These are phyloP conservation scores for Noccaea caerulescens DNA, from an alignment of 345 rosid species.

Conservation along the genomic window DNA sequence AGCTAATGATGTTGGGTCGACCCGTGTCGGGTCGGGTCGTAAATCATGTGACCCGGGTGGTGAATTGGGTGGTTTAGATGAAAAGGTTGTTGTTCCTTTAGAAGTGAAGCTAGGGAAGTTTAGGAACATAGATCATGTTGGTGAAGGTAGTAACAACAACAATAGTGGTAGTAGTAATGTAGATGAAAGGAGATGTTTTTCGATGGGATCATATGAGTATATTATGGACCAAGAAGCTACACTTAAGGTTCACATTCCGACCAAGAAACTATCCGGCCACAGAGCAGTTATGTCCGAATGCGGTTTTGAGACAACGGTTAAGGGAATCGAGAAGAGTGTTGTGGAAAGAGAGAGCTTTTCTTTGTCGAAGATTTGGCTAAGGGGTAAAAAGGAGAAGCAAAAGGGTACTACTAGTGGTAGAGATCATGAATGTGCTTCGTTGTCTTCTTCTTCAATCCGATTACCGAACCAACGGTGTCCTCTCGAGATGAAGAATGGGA, in stretches of 20 bases:
- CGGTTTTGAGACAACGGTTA: constrained; percentile 21
- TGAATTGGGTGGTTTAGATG: constrained; percentile 49
- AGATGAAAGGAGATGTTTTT: constrained; percentile 58
- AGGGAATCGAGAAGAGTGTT: constrained; percentile 49
- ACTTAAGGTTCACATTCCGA: constrained; percentile 56
- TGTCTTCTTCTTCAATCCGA: constrained; percentile 47
- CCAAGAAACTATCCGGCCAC: constrained; percentile 23
- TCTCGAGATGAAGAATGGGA: constrained; percentile 45
- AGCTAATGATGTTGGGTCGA: constrained; percentile 42
- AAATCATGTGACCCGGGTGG: constrained; percentile 45
- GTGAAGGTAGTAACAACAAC: constrained; percentile 49
- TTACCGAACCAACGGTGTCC: not conserved
- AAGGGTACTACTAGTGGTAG: constrained; percentile 11
- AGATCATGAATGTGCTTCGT: constrained; percentile 34
- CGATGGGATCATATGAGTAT: constrained; percentile 63
- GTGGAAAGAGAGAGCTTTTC: constrained; percentile 87
- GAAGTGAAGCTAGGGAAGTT: constrained; percentile 75
- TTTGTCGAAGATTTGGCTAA: constrained; percentile 83
- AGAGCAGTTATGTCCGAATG: constrained; percentile 25
- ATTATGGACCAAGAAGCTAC: constrained; percentile 58
- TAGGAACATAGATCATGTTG: constrained; percentile 52
- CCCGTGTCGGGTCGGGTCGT: constrained; percentile 45
- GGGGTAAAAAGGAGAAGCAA: constrained; percentile 64
- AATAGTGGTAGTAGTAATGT: constrained; percentile 51
- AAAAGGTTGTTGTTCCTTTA: constrained; percentile 71